Conservation (phyloP, 129 eudicot species). For the Flaveria bidentis region DNA sequence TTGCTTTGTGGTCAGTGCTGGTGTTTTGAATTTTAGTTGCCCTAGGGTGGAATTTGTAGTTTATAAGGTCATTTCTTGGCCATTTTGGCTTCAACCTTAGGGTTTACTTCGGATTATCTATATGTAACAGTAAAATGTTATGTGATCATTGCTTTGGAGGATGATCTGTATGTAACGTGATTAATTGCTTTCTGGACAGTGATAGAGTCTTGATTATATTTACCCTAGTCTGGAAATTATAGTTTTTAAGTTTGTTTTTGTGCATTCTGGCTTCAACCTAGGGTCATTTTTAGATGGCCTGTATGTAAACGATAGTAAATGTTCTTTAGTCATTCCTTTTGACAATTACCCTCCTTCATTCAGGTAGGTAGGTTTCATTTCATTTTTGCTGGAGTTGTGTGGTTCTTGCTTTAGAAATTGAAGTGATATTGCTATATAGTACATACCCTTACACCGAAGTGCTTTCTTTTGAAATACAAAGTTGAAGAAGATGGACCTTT, state of each 20-base stretch:
- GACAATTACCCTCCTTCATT: background rate
- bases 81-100: background rate
- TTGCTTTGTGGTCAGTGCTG: slow-evolving; percentile 3
- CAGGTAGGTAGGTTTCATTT: background rate
- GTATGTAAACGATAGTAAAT: slow-evolving; percentile 1
- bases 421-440: background rate
- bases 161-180: background rate
- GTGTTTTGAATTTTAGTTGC: background rate
- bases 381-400: background rate
- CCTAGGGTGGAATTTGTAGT: background rate
- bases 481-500: background rate
- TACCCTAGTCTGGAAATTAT: background rate
- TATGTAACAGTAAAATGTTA: slow-evolving; percentile 1
- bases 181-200: background rate
- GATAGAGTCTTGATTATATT: background rate
- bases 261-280: background rate
- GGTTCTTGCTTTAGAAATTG: background rate
- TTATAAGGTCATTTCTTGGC: background rate
- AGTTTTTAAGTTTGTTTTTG: background rate
- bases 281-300: slow-evolving; percentile 14
- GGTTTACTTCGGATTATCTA: slow-evolving; percentile 13
- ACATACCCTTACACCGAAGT: background rate
- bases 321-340: background rate
- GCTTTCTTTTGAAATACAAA: slow-evolving; percentile 22
- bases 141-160: background rate